Evolutionary conservation across 1,139 yeast genomes (phyloP), one percentile per base, ranked within the genome.

Genomic region (Geotrichum klebahnii): DNA sequence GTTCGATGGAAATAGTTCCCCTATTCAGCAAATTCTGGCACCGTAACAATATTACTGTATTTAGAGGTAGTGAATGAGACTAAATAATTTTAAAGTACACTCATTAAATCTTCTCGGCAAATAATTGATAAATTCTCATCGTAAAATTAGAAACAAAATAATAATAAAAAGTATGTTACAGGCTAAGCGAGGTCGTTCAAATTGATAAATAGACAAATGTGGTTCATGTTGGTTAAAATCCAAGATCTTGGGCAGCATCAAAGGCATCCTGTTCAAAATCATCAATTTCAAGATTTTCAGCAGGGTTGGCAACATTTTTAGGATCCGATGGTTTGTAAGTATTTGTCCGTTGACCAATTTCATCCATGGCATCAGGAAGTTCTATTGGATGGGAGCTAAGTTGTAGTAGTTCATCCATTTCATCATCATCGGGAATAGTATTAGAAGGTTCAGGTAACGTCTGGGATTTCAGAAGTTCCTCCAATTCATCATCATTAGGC

Each of bases 261-360:
- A 43, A 44, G 8, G 46, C 48, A 8, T 48, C 47, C 34, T 48
- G 47, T 29, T 48, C 51, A 38, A 41, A 48, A 22, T 48, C 52
- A 16, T 49, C 48, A 9, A 49, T 29, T 2, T 44, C 48, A 6
- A 34, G 24, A 24, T 3, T 20, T 16, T 2, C 28, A 3, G 10
- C 29, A 3, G 41, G n/a, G n/a, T n/a, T 28, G 2, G 12, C 29
- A 37, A 12, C 24, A n/a, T 5, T 3, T 12, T 36, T 36, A 9
- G 26, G 22, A 22, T 20, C 19, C n/a, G 41, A 10, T 20, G 41
- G 14, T 37, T 20, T 14, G 6, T 22, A 19, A 9, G 5, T 34
- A 10, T 17, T 12, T 3, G 19, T 16, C 22, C 4, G 12, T n/a
- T 10, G 5, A 29, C 37, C 48, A 19, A 19, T 22, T 9, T 16